Percentiles rank a stretch among this genome's conserved stretches.
Evolutionary conservation across 176 grass and related monocot species (phyloP).

Genomic region (Musa acuminata): DNA sequence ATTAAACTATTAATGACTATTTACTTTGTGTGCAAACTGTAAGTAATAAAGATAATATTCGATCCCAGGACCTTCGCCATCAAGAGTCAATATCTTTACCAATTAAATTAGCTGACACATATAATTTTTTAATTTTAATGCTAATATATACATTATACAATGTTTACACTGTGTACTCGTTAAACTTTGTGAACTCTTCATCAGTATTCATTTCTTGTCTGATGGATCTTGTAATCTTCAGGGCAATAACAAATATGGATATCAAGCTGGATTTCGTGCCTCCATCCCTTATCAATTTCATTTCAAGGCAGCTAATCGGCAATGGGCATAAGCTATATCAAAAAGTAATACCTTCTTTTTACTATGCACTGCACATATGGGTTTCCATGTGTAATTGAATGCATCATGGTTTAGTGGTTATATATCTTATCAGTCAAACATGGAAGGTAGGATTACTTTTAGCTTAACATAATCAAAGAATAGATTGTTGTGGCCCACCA

Average conservation of each 20-base stretch:
- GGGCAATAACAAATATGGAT: slow-evolving; percentile 90
- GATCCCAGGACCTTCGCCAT: too few relatives aligned
- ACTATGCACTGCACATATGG: neutral
- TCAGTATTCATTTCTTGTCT: too few relatives aligned
- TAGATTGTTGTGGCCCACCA: neutral
- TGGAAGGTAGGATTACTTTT: neutral
- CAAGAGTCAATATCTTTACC: too few relatives aligned
- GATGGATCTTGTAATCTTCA: slow-evolving; percentile 22
- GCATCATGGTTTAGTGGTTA: neutral
- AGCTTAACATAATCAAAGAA: too few relatives aligned
- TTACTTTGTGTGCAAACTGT: too few relatives aligned
- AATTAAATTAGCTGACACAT: too few relatives aligned
- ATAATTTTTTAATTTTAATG: too few relatives aligned
- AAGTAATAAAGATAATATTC: too few relatives aligned
- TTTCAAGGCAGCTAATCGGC: slow-evolving; percentile 84
- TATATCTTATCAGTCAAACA: neutral
- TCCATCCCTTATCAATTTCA: slow-evolving; percentile 87
- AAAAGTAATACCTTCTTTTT: slow-evolving; percentile 40
- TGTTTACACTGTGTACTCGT: too few relatives aligned
- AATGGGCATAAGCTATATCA: slow-evolving; percentile 80
- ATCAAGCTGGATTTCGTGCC: slow-evolving; percentile 95
- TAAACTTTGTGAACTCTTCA: too few relatives aligned
- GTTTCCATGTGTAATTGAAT: neutral
- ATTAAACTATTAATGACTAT: too few relatives aligned
- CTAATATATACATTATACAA: too few relatives aligned